phyloP scores from a whole-genome alignment of 129 eudicot genomes.

The Ambrosia artemisiifolia region DNA sequence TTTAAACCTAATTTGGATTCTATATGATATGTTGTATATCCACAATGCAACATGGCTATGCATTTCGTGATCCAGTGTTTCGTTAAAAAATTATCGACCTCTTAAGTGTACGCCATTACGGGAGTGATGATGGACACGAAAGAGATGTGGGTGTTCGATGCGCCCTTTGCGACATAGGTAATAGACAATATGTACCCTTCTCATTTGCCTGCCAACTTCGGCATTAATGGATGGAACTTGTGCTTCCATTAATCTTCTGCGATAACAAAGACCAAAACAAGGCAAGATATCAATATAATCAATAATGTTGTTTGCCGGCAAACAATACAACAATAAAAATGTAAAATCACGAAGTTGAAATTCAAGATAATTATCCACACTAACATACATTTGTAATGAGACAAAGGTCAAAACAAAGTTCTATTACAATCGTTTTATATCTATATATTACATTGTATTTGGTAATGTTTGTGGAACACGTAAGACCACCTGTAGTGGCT shows the following conservation, averaged over 20 bases:
- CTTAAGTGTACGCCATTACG: constrained; percentile 56
- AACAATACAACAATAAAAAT: background rate
- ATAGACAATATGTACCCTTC: constrained; percentile 59
- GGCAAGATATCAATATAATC: background rate
- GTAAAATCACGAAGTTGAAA: background rate
- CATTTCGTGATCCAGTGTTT: background rate
- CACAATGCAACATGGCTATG: background rate
- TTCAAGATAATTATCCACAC: background rate
- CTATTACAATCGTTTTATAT: background rate
- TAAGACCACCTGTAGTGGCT: no score
- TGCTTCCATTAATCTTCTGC: constrained; percentile 53
- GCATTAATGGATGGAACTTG: constrained; percentile 20
- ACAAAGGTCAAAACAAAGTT: background rate
- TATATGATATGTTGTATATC: background rate
- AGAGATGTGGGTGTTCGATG: constrained; percentile 66
- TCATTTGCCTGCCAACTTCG: constrained; percentile 33
- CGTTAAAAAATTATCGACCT: constrained; percentile 25
- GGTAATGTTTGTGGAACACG: no score
- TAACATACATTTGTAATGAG: background rate
- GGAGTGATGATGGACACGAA: constrained; percentile 50
- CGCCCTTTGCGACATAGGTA: constrained; percentile 57
- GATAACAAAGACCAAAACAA: background rate
- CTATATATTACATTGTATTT: no score
- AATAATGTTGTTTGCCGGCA: background rate
- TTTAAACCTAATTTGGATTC: background rate